A percentile compares a stretch with the other conserved stretches of the same genome.
Conservation (phyloP, 306 rosid species). For the Prunus armeniaca region DNA sequence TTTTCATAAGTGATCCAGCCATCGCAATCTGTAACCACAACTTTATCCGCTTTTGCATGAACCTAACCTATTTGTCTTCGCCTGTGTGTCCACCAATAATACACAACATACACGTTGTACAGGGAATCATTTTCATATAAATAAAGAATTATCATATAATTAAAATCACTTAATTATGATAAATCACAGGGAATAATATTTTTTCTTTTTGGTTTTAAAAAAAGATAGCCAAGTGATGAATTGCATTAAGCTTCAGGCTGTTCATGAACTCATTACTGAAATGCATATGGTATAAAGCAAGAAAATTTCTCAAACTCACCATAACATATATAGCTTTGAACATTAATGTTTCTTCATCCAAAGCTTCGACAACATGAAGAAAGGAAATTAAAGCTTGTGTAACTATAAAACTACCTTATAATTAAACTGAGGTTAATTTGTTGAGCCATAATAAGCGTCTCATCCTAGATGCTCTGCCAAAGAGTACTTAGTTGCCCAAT, state of each 20-base stretch:
- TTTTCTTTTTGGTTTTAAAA: not conserved
- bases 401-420: not conserved
- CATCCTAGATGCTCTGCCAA: slow-evolving; percentile 52
- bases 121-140: not conserved
- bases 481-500: slow-evolving; percentile 79
- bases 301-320: not conserved
- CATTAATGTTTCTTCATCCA: not conserved
- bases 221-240: not conserved
- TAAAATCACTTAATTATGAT: not conserved
- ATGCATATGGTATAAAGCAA: not conserved
- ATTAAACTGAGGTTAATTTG: not conserved
- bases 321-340: not conserved
- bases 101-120: not conserved
- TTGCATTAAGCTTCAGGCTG: no score
- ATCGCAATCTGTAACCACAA: not conserved
- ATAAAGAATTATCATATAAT: not conserved
- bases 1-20: not conserved
- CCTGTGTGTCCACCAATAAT: not conserved
- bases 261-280: not conserved
- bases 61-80: not conserved
- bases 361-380: slow-evolving; percentile 11
- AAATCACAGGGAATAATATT: no score
- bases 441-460: not conserved
- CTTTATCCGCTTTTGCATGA: not conserved
- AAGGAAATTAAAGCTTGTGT: slow-evolving; percentile 1